Evolutionary conservation across 163 green algal species (phyloP), one percentile per base, ranked within the genome.

Genomic region (Trebouxiophyceae sp.): DNA sequence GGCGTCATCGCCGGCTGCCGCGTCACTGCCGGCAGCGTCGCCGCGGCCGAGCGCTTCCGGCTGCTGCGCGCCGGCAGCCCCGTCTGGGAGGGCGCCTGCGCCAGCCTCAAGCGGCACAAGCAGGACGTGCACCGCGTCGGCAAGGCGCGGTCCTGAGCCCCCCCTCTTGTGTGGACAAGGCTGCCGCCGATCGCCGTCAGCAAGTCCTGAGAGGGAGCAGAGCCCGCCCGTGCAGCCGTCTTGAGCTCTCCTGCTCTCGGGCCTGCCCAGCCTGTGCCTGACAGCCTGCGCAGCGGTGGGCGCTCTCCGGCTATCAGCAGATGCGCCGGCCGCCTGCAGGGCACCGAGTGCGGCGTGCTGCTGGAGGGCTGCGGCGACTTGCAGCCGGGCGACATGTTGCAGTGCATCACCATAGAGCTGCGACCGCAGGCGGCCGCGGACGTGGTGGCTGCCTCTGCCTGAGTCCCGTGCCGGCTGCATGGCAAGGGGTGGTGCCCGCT

Each of bases 261-360:
- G 39, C 39, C 19, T 50, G 12, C 39, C 39, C 12, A 50, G 39
- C 39, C 39, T 50, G 12, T 16, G 12, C 19, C 19, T 12, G 39
- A 50, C 19, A 16, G 12, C 12, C 39, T 50, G 39, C 12, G 39
- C 12, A 50, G 39, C 12, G 12, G 12, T 50, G 39, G 12, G 39
- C 12, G 12, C 19, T 50, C 12, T n/a, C n/a, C n/a, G n/a, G n/a
- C n/a, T n/a, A n/a, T n/a, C n/a, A n/a, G n/a, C n/a, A n/a, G n/a
- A n/a, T n/a, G n/a, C n/a, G n/a, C n/a, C n/a, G n/a, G n/a, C n/a
- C n/a, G n/a, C n/a, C n/a, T n/a, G 19, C 39, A 50, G 39, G 88
- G 86, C 31, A 78, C 68, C 0, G 92, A 98, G 78, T 97, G 87
- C 69, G 92, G 92, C 29, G 69, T 97, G 60, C 77, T 86, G 60